Percentiles rank a stretch among this genome's conserved stretches.
Conservation (phyloP, 768 basidiomycete genomes). For the Roridomyces roridus region DNA sequence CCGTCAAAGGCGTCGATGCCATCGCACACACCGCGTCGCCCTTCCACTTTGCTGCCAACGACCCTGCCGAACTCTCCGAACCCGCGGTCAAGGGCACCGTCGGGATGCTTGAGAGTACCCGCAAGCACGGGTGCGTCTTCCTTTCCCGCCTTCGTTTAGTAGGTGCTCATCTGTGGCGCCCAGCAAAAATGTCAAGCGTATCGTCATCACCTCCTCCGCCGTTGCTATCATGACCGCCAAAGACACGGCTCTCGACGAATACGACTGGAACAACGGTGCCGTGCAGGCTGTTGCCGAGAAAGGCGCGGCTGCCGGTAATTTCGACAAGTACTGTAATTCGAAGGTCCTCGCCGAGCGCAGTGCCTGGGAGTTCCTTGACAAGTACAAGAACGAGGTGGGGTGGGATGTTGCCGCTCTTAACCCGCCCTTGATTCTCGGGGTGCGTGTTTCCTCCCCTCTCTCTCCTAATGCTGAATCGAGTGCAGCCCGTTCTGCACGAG, state of each 20-base stretch:
- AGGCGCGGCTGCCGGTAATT: conserved; percentile 59
- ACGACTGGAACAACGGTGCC: conserved; percentile 69
- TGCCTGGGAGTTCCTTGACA: conserved; percentile 48
- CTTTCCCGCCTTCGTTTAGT: too few relatives aligned
- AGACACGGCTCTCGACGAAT: too few relatives aligned
- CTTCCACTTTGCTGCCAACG: conserved; percentile 49
- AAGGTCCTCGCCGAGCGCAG: conserved; percentile 35
- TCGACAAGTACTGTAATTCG: background rate
- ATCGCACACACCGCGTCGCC: conserved; percentile 77
- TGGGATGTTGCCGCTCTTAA: conserved; percentile 63
- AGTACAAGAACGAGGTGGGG: conserved; percentile 46
- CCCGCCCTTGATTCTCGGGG: conserved; percentile 54
- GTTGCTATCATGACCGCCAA: conserved; percentile 53
- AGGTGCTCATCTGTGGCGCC: too few relatives aligned
- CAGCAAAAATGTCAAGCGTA: conserved; percentile 60
- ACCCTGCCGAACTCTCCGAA: conserved; percentile 40
- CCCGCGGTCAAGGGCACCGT: conserved; percentile 53
- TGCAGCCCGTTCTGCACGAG: conserved; percentile 46
- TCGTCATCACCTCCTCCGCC: conserved; percentile 72
- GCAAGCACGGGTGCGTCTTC: conserved; percentile 31
- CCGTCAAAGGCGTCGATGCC: conserved; percentile 76
- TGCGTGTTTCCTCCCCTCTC: background rate
- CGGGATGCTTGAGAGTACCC: conserved; percentile 42
- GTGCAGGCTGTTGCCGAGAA: conserved; percentile 51
- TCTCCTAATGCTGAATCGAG: conserved; percentile 24